Conservation (phyloP, 2,329 filamentous ascomycete genomes). For the Paracoccidioides lutzii region DNA sequence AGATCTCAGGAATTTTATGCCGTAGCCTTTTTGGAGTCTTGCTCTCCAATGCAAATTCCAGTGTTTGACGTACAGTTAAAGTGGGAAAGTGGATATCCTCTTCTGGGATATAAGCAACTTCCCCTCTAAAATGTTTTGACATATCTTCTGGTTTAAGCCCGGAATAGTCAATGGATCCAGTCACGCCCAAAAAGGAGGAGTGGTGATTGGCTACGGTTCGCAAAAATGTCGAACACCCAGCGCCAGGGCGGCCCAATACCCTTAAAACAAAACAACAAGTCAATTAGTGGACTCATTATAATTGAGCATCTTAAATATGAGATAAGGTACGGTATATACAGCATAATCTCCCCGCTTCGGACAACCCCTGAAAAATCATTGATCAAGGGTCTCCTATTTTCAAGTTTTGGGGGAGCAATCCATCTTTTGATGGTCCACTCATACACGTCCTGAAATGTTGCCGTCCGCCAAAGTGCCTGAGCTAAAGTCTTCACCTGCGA, state of each 20-base stretch:
- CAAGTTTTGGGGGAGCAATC: constrained; percentile 30
- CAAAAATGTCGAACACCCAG: constrained; percentile 63
- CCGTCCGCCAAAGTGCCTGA: constrained; percentile 58
- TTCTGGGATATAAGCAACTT: constrained; percentile 74
- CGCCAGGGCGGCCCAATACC: constrained; percentile 53
- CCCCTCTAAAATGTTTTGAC: constrained; percentile 62
- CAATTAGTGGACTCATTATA: neutral
- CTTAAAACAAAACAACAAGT: constrained; percentile 8
- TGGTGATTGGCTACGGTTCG: constrained; percentile 75
- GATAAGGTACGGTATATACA: constrained; percentile 22
- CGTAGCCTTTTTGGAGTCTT: constrained; percentile 67
- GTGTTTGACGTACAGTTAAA: constrained; percentile 72
- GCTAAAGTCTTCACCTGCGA: constrained; percentile 56
- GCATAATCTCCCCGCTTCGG: constrained; percentile 53
- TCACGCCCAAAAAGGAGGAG: constrained; percentile 56
- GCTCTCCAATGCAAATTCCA: constrained; percentile 70
- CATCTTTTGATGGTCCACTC: constrained; percentile 41
- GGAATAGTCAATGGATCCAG: constrained; percentile 56
- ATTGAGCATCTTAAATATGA: neutral
- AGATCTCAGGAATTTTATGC: constrained; percentile 46
- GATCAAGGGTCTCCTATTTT: constrained; percentile 41
- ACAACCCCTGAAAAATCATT: constrained; percentile 54
- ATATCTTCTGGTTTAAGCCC: constrained; percentile 54
- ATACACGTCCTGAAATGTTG: constrained; percentile 57
- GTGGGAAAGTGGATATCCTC: constrained; percentile 77